Percentiles rank a stretch among this genome's conserved stretches.
These are phyloP conservation scores for Paspalum notatum DNA, from an alignment of 176 grass and related monocot species.

Conservation along the genomic window DNA sequence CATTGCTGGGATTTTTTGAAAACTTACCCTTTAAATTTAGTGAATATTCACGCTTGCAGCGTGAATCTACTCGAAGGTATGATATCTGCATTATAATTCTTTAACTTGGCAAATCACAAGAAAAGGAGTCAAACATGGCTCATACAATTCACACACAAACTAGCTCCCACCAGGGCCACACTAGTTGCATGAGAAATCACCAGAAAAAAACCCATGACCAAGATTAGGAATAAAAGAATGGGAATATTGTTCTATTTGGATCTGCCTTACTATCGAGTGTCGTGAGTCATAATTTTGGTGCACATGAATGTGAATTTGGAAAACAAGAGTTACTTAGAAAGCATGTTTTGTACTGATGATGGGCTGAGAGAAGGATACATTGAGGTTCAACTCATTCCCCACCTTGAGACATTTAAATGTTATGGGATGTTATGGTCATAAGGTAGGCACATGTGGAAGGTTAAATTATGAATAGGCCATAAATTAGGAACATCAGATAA, in stretches of 20 bases:
- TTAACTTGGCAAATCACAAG: slow-evolving; percentile 1
- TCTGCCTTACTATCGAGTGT: background rate
- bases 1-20: slow-evolving; percentile 74
- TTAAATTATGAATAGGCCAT: background rate
- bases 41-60: slow-evolving; percentile 90
- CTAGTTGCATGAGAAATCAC: background rate
- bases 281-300: slow-evolving; percentile 12
- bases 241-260: background rate
- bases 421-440: background rate
- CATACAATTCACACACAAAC: background rate
- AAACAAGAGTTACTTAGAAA: background rate
- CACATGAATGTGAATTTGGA: background rate
- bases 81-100: slow-evolving; percentile 24
- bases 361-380: background rate
- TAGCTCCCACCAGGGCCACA: background rate
- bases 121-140: background rate
- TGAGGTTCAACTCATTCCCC: slow-evolving; percentile 9
- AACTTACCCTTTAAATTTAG: slow-evolving; percentile 82
- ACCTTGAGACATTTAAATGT: slow-evolving; percentile 5
- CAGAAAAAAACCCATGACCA: background rate
- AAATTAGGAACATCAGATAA: background rate
- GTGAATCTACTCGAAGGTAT: slow-evolving; percentile 87
- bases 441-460: background rate
- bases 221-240: background rate
- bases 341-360: slow-evolving; percentile 4